Conservation (phyloP, 2,329 filamentous ascomycete genomes). For the Pestalotiopsis sp. region DNA sequence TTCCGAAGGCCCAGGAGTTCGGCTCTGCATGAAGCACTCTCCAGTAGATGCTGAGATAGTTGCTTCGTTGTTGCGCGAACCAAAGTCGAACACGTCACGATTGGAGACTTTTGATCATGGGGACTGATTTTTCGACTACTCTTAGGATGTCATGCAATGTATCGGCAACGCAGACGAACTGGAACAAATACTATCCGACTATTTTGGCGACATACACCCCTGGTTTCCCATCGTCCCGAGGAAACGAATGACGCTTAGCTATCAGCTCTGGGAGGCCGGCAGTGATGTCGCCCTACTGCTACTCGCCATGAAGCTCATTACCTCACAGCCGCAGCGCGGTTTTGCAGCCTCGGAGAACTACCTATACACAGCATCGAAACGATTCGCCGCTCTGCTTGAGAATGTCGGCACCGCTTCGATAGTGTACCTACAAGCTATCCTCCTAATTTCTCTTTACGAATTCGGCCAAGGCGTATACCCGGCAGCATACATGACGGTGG, state of each 20-base stretch:
- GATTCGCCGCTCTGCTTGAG: slow-evolving; percentile 43
- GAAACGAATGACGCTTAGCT: slow-evolving; percentile 45
- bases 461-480: slow-evolving; percentile 52
- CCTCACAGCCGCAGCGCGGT: slow-evolving; percentile 36
- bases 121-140: not conserved
- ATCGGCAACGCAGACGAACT: slow-evolving; percentile 40
- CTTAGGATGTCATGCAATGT: slow-evolving; percentile 40
- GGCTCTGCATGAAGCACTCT: too few relatives aligned
- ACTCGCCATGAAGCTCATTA: slow-evolving; percentile 50
- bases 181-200: slow-evolving; percentile 39
- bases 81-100: not conserved
- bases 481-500: slow-evolving; percentile 50
- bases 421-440: slow-evolving; percentile 45
- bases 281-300: slow-evolving; percentile 49
- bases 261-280: slow-evolving; percentile 44
- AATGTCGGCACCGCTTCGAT: slow-evolving; percentile 43
- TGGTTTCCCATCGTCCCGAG: slow-evolving; percentile 52
- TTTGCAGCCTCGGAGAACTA: slow-evolving; percentile 36
- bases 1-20: too few relatives aligned
- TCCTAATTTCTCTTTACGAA: slow-evolving; percentile 51
- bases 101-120: not conserved
- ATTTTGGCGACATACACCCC: slow-evolving; percentile 46
- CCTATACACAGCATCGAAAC: slow-evolving; percentile 45
- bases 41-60: not conserved
- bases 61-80: not conserved